Evolutionary conservation across 345 rosid genomes (phyloP), one percentile per base, ranked within the genome.

Genomic region (Eucalyptus urophylla): DNA sequence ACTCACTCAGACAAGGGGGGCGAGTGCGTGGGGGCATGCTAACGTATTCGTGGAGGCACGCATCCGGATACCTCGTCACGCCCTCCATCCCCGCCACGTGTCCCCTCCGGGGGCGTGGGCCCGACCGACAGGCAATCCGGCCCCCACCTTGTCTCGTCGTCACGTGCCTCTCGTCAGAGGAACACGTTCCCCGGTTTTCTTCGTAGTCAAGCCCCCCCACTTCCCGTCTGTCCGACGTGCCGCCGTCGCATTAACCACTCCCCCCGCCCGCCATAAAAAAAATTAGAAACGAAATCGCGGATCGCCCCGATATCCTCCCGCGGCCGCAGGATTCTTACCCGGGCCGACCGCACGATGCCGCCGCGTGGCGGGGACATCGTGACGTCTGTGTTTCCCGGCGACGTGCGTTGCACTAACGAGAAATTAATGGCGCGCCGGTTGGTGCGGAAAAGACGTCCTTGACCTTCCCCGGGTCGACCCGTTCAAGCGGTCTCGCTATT

Each of bases 11-110:
- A 22, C 80, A 31, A 45, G 3, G 53, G 44, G 14, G 27, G 11
- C 45, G 45, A 37, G 27, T 11, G 27, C 24, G 80, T 37, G 83
- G 7, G 85, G 47, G 85, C 40, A 6, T 14, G 21, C 25, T 40
- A 21, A 37, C 90, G 60, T 16, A 3, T 62, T 65, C 88, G 87
- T 4, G 80, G 58, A 62, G 80, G 81, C 87, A 89, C 90, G 92
- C 92, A 91, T 89, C 87, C 95, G 87, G n/a, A 31, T 80, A 86
- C 27, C 15, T 89, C 69, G 49, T 90, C 92, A 88, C 93, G 54
- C 47, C 86, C 53, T 12, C 54, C 47, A 16, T 49, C 5, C 9
- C 29, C 17, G 89, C 89, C 89, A 88, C 89, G 86, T 88, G 89
- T 37, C 72, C 8, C 22, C 8, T 12, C 14, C 1, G 13, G 16